Percentiles rank a stretch among this genome's conserved stretches.
Evolutionary conservation across 768 basidiomycete genomes (phyloP).

Genomic region (Asterophora lycoperdoides): DNA sequence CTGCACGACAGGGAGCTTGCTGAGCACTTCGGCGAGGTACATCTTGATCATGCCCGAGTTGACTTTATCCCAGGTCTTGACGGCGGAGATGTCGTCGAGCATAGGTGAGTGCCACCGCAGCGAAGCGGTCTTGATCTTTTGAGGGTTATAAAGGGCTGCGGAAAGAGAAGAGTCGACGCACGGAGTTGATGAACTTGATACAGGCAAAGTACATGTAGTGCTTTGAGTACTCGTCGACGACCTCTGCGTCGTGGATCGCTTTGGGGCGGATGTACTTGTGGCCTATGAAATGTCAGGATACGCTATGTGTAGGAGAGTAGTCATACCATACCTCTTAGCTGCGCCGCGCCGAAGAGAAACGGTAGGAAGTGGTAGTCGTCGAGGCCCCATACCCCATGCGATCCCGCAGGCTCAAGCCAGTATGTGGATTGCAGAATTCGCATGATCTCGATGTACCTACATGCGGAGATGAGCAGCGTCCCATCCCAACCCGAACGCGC

Average conservation of each 20-base stretch:
- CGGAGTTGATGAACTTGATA: conserved; percentile 93
- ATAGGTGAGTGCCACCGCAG: conserved; percentile 98
- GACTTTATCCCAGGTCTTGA: conserved; percentile 95
- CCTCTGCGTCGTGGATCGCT: conserved; percentile 86
- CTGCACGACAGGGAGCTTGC: conserved; percentile 92
- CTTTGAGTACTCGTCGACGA: conserved; percentile 87
- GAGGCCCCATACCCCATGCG: conserved; percentile 96
- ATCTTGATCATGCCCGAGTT: conserved; percentile 97
- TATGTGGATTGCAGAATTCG: conserved; percentile 87
- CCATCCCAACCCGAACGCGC: conserved; percentile 13
- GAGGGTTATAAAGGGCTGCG: not conserved
- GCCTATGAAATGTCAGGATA: conserved; percentile 33
- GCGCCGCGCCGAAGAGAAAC: conserved; percentile 83
- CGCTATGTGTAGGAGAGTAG: not conserved
- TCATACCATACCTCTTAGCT: conserved; percentile 50
- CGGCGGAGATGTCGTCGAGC: conserved; percentile 96
- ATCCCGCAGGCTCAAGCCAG: conserved; percentile 98
- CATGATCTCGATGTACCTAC: conserved; percentile 79
- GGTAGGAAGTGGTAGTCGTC: conserved; percentile 97
- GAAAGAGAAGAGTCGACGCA: conserved; percentile 30
- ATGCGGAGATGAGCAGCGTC: conserved; percentile 35
- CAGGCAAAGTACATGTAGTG: conserved; percentile 98
- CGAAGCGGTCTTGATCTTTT: conserved; percentile 90
- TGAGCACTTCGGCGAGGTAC: conserved; percentile 93
- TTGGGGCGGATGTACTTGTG: conserved; percentile 91